These are phyloP conservation scores for Verticillium nubilum DNA, from an alignment of 2,329 filamentous ascomycete genomes.

Conservation along the genomic window DNA sequence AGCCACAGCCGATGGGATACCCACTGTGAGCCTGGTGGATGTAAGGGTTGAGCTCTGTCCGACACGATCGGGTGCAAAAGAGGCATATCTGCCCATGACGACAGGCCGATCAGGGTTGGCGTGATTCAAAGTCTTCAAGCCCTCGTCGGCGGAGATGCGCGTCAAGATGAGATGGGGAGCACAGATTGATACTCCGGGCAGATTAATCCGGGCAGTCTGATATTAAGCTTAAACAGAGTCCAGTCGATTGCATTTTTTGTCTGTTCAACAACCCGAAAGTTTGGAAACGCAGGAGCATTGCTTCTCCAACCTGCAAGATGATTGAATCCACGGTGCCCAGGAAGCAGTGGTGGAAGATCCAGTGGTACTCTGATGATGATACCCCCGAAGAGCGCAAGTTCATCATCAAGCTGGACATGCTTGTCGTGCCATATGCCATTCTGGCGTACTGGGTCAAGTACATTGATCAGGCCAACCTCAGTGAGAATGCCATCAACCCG, in stretches of 20 bases:
- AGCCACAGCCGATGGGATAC: too few relatives aligned
- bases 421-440: constrained; percentile 29
- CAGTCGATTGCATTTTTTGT: background rate
- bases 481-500: constrained; percentile 2
- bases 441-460: constrained; percentile 20
- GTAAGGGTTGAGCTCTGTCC: too few relatives aligned
- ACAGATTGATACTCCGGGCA: background rate
- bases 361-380: constrained; percentile 46
- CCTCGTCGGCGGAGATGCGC: background rate
- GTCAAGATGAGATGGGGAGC: background rate
- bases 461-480: constrained; percentile 19
- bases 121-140: background rate
- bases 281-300: background rate
- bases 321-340: background rate
- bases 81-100: background rate
- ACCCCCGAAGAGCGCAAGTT: constrained; percentile 17
- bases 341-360: constrained; percentile 29
- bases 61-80: too few relatives aligned
- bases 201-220: too few relatives aligned
- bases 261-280: background rate
- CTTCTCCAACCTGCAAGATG: background rate
- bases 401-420: constrained; percentile 46
- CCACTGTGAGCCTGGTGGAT: too few relatives aligned
- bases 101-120: background rate
- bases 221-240: background rate